A percentile compares a stretch with the other conserved stretches of the same genome.
These are phyloP conservation scores for Entomortierella chlamydospora DNA, from an alignment of 192 early-diverging fungal genomes.

Conservation along the genomic window DNA sequence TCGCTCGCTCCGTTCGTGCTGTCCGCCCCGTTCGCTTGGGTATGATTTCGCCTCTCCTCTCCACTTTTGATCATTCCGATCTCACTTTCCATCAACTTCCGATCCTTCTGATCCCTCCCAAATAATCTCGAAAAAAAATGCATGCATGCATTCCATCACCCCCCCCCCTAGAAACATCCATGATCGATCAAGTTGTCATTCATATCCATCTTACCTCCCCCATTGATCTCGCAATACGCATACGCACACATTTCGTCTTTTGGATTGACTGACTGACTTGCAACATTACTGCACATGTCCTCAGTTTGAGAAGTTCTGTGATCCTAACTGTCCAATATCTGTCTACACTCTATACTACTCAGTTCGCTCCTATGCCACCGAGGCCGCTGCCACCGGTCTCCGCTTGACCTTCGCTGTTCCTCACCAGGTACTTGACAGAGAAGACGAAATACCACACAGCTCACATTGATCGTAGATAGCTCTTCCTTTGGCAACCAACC, in stretches of 20 bases:
- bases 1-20: constrained; percentile 46
- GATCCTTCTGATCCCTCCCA: not conserved
- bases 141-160: not conserved
- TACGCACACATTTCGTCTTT: no score
- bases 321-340: not conserved
- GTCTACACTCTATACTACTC: not conserved
- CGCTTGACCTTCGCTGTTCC: constrained; percentile 91
- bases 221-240: no score
- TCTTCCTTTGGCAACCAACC: not conserved
- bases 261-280: no score
- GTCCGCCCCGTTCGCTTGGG: constrained; percentile 50
- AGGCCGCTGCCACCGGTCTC: constrained; percentile 74
- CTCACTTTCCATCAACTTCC: not conserved
- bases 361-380: constrained; percentile 87
- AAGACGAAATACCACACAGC: not conserved
- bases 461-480: no score
- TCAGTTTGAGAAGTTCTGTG: no score
- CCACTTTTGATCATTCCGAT: not conserved
- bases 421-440: constrained; percentile 75
- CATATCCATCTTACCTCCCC: no score
- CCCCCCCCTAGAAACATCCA: not conserved
- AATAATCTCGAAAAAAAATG: not conserved
- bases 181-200: not conserved
- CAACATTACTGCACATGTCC: no score
- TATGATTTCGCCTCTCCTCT: constrained; percentile 6